These are phyloP conservation scores for Lepidium didymum DNA, from an alignment of 345 rosid species.

Conservation along the genomic window DNA sequence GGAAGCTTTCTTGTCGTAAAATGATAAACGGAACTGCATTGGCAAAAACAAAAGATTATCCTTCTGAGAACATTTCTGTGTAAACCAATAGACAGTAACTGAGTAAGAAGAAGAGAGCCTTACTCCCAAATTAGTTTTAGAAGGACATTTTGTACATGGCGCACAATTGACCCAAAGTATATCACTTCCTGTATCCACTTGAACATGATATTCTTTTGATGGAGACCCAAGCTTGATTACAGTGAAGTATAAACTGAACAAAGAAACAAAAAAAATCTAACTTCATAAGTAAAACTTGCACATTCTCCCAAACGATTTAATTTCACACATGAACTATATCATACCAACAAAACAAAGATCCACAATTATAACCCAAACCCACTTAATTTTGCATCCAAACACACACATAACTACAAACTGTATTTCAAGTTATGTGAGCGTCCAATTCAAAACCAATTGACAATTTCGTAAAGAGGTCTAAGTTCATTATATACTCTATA, in stretches of 20 bases:
- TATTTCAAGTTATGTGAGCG: background rate
- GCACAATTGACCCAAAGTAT: constrained; percentile 79
- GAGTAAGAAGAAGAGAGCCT: constrained; percentile 17
- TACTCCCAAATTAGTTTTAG: constrained; percentile 68
- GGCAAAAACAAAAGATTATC: background rate
- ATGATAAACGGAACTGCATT: constrained; percentile 47
- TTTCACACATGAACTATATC: background rate
- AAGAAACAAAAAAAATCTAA: constrained; percentile 21
- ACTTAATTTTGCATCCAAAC: too few relatives aligned
- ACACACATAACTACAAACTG: too few relatives aligned
- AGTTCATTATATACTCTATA: background rate
- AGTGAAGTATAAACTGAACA: constrained; percentile 65
- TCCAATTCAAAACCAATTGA: background rate
- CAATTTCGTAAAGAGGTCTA: background rate
- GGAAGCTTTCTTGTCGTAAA: constrained; percentile 50
- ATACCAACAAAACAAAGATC: background rate
- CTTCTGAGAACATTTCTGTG: background rate
- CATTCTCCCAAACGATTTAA: background rate
- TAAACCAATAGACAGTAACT: background rate
- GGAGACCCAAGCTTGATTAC: constrained; percentile 69
- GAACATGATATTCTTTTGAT: constrained; percentile 66
- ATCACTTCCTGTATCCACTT: constrained; percentile 95
- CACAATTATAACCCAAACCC: background rate
- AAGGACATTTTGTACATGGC: constrained; percentile 63
- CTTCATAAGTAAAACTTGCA: background rate